These are phyloP conservation scores for Podospora pseudocomata DNA, from an alignment of 495 filamentous ascomycete species.

Conservation along the genomic window DNA sequence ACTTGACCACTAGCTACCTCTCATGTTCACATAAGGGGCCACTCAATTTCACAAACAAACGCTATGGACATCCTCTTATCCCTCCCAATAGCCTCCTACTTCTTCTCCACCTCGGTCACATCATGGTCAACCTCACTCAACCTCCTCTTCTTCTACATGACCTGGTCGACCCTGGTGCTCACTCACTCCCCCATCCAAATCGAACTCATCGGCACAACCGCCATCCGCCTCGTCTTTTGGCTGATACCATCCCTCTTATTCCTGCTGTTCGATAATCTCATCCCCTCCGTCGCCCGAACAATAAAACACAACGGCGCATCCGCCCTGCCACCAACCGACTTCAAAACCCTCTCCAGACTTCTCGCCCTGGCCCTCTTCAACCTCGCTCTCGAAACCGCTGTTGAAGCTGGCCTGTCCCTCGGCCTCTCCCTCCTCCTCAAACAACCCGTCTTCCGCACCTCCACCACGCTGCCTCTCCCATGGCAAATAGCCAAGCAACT, in stretches of 20 bases:
- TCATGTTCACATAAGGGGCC: neutral
- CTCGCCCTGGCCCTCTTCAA: constrained; percentile 61
- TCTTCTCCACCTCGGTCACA: constrained; percentile 49
- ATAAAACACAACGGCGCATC: constrained; percentile 66
- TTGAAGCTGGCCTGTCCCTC: constrained; percentile 53
- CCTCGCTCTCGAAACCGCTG: constrained; percentile 51
- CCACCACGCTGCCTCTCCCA: constrained; percentile 42
- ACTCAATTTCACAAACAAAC: neutral
- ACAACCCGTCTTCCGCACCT: constrained; percentile 41
- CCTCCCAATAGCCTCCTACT: constrained; percentile 66
- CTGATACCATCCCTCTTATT: constrained; percentile 69
- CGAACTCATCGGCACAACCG: constrained; percentile 66
- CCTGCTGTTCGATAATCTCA: constrained; percentile 65
- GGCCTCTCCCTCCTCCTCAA: constrained; percentile 29
- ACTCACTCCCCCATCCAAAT: constrained; percentile 72
- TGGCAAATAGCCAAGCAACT: constrained; percentile 62
- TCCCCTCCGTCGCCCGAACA: constrained; percentile 61
- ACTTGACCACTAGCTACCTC: no score
- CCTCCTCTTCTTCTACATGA: constrained; percentile 83
- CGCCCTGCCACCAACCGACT: constrained; percentile 59
- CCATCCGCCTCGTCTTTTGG: constrained; percentile 68
- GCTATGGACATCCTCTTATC: constrained; percentile 62
- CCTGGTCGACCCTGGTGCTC: constrained; percentile 80
- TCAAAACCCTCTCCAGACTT: constrained; percentile 37
- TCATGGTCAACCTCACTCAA: constrained; percentile 78